Conservation (phyloP, 75 land plant genomes). For the Selaginella tamariscina region DNA sequence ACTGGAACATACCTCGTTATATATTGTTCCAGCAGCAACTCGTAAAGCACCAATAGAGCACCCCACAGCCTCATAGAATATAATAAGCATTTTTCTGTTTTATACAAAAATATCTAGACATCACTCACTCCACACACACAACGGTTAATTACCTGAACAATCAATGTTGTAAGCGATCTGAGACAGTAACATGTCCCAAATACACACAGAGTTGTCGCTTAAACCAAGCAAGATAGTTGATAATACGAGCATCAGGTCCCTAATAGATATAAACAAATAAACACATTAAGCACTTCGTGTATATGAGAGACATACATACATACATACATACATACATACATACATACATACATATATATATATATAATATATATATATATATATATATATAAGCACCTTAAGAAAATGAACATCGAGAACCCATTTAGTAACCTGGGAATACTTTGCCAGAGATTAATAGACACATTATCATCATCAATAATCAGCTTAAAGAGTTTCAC, state of each 20-base stretch:
- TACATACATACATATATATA: too few relatives aligned
- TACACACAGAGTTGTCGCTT: slow-evolving; percentile 61
- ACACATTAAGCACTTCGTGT: neutral
- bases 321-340: too few relatives aligned
- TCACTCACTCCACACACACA: neutral
- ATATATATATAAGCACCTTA: too few relatives aligned
- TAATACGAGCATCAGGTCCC: neutral
- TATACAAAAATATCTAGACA: too few relatives aligned
- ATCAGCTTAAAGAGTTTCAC: slow-evolving; percentile 52
- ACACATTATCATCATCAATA: neutral
- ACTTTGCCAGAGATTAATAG: slow-evolving; percentile 22
- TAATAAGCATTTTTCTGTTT: slow-evolving; percentile 73
- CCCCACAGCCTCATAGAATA: slow-evolving; percentile 92
- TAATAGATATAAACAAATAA: neutral
- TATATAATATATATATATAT: too few relatives aligned
- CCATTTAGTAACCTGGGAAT: slow-evolving; percentile 78
- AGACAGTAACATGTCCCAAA: slow-evolving; percentile 42
- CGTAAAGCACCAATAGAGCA: slow-evolving; percentile 32
- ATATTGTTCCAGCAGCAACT: slow-evolving; percentile 90
- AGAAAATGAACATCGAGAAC: slow-evolving; percentile 69
- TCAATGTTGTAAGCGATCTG: slow-evolving; percentile 30
- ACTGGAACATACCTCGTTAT: slow-evolving; percentile 53
- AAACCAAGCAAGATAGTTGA: slow-evolving; percentile 58
- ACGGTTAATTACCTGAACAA: slow-evolving; percentile 40
- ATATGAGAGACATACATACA: neutral